Percentiles rank a stretch among this genome's conserved stretches.
Conservation (phyloP, 2,329 filamentous ascomycete species). For the Diaporthe sp. region DNA sequence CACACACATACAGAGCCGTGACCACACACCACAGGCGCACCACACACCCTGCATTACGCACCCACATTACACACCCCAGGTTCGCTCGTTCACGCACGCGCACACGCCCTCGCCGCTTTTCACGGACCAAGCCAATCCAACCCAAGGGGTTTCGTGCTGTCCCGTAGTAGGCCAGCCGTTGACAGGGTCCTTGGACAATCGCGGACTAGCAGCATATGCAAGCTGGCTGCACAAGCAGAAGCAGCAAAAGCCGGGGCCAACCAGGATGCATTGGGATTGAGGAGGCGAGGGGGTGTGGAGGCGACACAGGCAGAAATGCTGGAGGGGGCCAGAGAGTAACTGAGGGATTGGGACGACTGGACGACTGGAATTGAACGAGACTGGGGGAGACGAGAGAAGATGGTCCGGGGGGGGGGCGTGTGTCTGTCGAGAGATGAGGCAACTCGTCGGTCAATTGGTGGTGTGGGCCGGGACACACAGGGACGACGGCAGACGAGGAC, state of each 20-base stretch:
- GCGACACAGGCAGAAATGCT: slow-evolving; percentile 21
- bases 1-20: neutral
- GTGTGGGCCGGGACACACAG: slow-evolving; percentile 31
- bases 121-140: slow-evolving; percentile 18
- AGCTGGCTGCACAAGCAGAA: slow-evolving; percentile 31
- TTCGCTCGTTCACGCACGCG: slow-evolving; percentile 13
- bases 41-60: neutral
- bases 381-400: neutral
- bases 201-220: slow-evolving; percentile 34
- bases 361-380: neutral
- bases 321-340: neutral
- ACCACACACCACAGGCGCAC: neutral
- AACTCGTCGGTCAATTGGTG: slow-evolving; percentile 27
- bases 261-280: neutral
- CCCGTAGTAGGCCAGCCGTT: slow-evolving; percentile 27
- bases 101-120: neutral
- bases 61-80: neutral
- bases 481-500: slow-evolving; percentile 29
- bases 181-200: slow-evolving; percentile 28
- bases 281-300: neutral
- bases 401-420: slow-evolving; percentile 21
- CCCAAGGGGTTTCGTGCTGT: slow-evolving; percentile 16
- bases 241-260: slow-evolving; percentile 36
- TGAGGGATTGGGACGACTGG: slow-evolving; percentile 2
- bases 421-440: slow-evolving; percentile 35